These are phyloP conservation scores for Tirmania nivea DNA, from an alignment of 495 filamentous ascomycete species.

Conservation along the genomic window DNA sequence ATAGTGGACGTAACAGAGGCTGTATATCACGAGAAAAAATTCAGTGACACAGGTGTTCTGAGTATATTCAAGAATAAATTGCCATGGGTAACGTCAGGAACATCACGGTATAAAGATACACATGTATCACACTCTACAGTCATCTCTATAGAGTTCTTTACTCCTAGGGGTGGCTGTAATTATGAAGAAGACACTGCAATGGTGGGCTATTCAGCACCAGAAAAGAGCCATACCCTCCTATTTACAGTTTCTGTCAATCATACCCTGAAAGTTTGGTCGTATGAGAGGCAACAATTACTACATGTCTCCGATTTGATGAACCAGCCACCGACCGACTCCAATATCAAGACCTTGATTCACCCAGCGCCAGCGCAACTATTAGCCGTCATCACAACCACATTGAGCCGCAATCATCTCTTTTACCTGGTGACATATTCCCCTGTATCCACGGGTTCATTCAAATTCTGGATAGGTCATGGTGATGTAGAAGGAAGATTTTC, in stretches of 20 bases:
- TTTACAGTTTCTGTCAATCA: constrained; percentile 79
- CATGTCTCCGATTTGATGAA: constrained; percentile 51
- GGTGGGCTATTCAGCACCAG: background rate
- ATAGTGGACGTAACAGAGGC: constrained; percentile 13
- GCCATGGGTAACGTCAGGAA: constrained; percentile 14
- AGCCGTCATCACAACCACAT: constrained; percentile 39
- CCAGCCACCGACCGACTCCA: constrained; percentile 20
- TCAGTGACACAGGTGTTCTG: constrained; percentile 13
- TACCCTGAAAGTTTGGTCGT: constrained; percentile 67
- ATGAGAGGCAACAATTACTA: constrained; percentile 46
- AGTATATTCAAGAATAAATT: constrained; percentile 16
- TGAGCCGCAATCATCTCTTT: constrained; percentile 39
- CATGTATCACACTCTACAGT: constrained; percentile 17
- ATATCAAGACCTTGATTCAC: constrained; percentile 41
- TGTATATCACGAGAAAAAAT: constrained; percentile 16
- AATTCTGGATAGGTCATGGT: constrained; percentile 61
- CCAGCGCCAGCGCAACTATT: constrained; percentile 50
- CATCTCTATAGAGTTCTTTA: constrained; percentile 14
- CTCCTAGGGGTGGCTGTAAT: constrained; percentile 19
- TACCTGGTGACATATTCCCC: constrained; percentile 72
- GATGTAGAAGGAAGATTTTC: constrained; percentile 24
- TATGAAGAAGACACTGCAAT: constrained; percentile 40
- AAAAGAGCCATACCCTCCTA: constrained; percentile 24
- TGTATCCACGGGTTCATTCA: constrained; percentile 69
- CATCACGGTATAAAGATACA: constrained; percentile 11